These are phyloP conservation scores for Cutaneotrichosporon spelunceum DNA, from an alignment of 1,284 basidiomycete genomes.

Conservation along the genomic window DNA sequence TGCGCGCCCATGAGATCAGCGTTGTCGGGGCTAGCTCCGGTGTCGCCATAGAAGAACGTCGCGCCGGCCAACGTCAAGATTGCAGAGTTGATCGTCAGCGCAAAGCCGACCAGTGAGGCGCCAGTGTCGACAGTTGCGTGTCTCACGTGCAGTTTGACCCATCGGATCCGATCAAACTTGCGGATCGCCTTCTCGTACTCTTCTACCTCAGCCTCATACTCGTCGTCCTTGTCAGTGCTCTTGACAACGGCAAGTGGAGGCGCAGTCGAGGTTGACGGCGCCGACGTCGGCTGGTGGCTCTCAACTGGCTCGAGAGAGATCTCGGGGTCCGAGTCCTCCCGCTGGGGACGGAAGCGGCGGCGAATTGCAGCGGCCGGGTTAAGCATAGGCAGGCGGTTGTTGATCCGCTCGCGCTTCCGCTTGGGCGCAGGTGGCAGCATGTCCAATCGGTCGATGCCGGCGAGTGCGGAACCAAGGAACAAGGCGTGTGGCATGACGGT, in stretches of 20 bases:
- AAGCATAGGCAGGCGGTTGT: constrained; percentile 26
- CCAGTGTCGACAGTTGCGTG: constrained; percentile 62
- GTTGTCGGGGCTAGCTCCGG: constrained; percentile 48
- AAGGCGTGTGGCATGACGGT: constrained; percentile 87
- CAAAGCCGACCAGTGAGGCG: constrained; percentile 66
- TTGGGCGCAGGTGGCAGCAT: constrained; percentile 40
- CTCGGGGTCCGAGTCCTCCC: neutral
- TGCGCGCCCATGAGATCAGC: constrained; percentile 81
- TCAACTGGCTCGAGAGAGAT: constrained; percentile 1
- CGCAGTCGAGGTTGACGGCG: neutral
- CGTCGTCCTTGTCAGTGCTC: constrained; percentile 31
- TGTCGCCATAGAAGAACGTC: constrained; percentile 66
- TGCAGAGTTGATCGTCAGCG: constrained; percentile 79
- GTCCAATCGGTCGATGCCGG: constrained; percentile 67
- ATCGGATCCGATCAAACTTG: constrained; percentile 59
- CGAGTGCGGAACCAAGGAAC: constrained; percentile 80
- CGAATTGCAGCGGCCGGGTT: constrained; percentile 19
- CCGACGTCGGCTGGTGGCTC: neutral
- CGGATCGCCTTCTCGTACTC: constrained; percentile 62
- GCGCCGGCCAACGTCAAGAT: constrained; percentile 60
- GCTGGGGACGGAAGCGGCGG: neutral
- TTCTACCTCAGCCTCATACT: constrained; percentile 30
- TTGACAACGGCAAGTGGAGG: constrained; percentile 18
- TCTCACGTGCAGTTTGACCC: constrained; percentile 70
- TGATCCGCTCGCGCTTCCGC: constrained; percentile 5